Conservation (phyloP, 225 moss, liverwort and hornwort species). For the Sphagnum contortum region DNA sequence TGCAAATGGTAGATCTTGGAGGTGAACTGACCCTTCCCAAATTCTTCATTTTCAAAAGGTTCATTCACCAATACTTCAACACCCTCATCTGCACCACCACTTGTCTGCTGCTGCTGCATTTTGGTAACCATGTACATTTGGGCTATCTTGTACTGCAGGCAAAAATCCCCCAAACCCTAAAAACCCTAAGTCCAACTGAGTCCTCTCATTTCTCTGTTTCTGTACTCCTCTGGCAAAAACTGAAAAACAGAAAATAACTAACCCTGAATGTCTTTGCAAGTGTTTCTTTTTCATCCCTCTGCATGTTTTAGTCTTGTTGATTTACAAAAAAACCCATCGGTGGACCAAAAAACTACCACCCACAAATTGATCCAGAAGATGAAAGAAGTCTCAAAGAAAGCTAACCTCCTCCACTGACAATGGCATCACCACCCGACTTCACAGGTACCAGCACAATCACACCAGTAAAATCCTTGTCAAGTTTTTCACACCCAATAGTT, state of each 20-base stretch:
- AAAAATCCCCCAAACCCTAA: constrained; percentile 7
- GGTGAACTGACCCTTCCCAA: constrained; percentile 84
- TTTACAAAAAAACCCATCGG: too few species aligned
- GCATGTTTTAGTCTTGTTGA: not conserved
- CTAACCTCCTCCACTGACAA: constrained; percentile 77
- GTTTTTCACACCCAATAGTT: not conserved
- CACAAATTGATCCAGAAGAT: not conserved
- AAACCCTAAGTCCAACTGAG: constrained; percentile 1
- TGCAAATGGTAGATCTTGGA: constrained; percentile 91
- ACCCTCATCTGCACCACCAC: constrained; percentile 44
- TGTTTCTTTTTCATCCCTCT: not conserved
- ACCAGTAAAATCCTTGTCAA: constrained; percentile 20
- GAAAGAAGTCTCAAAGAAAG: not conserved
- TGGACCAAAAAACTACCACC: not conserved
- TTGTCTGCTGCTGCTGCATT: constrained; percentile 78
- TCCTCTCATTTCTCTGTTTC: too few species aligned
- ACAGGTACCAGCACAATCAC: not conserved
- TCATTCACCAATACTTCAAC: constrained; percentile 80
- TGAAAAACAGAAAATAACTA: not conserved
- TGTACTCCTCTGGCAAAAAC: not conserved
- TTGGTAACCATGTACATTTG: constrained; percentile 97
- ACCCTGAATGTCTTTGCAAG: not conserved
- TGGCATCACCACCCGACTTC: constrained; percentile 86
- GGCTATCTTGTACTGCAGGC: constrained; percentile 82
- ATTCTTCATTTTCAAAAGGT: constrained; percentile 77